Evolutionary conservation across 2,329 filamentous ascomycete species (phyloP).

Genomic region (Thielaviopsis ethacetica): DNA sequence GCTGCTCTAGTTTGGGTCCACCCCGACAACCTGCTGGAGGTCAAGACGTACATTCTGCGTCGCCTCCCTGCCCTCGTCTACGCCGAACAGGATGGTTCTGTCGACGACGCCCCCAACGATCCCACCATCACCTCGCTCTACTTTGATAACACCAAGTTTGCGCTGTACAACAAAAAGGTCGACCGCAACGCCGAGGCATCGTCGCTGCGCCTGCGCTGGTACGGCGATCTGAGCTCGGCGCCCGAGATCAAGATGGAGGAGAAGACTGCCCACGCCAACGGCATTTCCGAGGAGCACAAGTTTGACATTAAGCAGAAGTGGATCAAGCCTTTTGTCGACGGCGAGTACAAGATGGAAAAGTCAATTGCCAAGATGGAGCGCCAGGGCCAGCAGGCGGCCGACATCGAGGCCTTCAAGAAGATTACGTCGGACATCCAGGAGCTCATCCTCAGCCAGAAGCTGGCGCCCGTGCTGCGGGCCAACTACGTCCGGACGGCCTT

Average conservation of each 20-base stretch:
- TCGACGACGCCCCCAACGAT: slow-evolving; percentile 65
- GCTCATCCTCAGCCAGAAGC: slow-evolving; percentile 59
- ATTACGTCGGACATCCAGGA: slow-evolving; percentile 63
- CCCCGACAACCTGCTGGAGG: slow-evolving; percentile 83
- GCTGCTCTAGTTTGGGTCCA: slow-evolving; percentile 67
- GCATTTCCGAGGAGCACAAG: slow-evolving; percentile 60
- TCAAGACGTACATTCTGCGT: slow-evolving; percentile 88
- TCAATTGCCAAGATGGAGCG: slow-evolving; percentile 73
- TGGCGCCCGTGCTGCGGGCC: slow-evolving; percentile 75
- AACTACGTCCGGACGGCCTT: slow-evolving; percentile 93
- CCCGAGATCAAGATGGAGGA: slow-evolving; percentile 79
- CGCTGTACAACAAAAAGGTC: slow-evolving; percentile 75
- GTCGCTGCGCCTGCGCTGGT: slow-evolving; percentile 81
- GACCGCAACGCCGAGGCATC: slow-evolving; percentile 57
- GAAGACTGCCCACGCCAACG: slow-evolving; percentile 65
- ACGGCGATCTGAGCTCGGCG: slow-evolving; percentile 61
- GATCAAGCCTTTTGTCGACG: slow-evolving; percentile 69
- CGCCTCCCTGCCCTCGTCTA: slow-evolving; percentile 85
- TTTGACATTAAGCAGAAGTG: slow-evolving; percentile 92
- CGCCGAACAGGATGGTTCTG: slow-evolving; percentile 71
- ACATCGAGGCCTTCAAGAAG: slow-evolving; percentile 52
- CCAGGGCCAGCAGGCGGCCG: slow-evolving; percentile 47
- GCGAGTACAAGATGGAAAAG: slow-evolving; percentile 86
- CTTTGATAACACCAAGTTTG: slow-evolving; percentile 78
- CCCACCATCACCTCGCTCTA: slow-evolving; percentile 91